Base-by-base conservation (phyloP, 2,329 filamentous ascomycete species). In the Ceratocystiopsis sp. region DNA sequence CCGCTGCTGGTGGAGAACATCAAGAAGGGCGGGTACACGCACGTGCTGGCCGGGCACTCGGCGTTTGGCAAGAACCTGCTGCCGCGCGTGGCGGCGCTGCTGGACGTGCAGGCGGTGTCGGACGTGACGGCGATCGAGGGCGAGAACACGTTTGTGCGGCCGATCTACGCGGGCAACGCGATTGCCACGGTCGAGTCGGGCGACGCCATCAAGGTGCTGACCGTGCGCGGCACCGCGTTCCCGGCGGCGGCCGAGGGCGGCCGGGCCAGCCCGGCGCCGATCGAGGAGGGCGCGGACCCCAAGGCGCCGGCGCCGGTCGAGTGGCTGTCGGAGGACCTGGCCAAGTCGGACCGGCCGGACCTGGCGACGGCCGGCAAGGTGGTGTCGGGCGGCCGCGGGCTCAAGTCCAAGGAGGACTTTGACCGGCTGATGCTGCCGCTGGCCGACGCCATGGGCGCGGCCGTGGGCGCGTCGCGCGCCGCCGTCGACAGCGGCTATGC, bases 381-480 rank as follows among this genome's bases (percentile, higher is more conserved):
- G 17, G 91, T 98, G 17, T 93, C 87, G 10, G 91, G 91, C 51
- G 91, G 91, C 8, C 80, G 91, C 53, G 91, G 89, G 37, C 69
- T 98, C 53, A 98, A 96, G 69, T 95, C 89, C 15, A 96, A 95
- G 70, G 85, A 94, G 61, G 87, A 96, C 44, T 98, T 98, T 57
- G 87, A 98, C 65, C 78, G 73, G 53, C 61, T 98, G 44, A 96
- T 98, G 72, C 69, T 86, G 44, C 89, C 91, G 37, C 73, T 98
- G 44, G 91, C 91, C 1, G 91, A 98, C 61, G 76, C 85, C 1
- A 71, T 98, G 4, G 89, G 87, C 38, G 91, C 91, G n/a, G 91
- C 91, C 5, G 86, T 98, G 48, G 91, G 91, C 54, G 91, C 91
- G 25, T 94, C 85, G 42, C 78, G 91, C 54, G 91, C 91, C 16